These are phyloP conservation scores for Penicillium oxalicum DNA, from an alignment of 2,329 filamentous ascomycete genomes.

Conservation along the genomic window DNA sequence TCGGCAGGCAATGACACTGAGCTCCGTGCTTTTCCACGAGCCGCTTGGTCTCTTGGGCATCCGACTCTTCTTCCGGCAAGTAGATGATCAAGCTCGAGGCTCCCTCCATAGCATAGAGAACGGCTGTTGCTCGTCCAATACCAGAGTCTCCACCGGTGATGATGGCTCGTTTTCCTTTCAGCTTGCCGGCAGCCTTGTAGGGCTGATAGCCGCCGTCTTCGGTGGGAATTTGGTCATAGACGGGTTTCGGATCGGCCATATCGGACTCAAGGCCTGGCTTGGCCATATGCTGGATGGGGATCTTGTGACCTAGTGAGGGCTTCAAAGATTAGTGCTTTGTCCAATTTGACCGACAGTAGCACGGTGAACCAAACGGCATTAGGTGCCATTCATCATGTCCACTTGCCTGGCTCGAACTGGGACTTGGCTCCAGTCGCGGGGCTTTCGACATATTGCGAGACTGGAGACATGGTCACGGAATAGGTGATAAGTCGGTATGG, in stretches of 20 bases:
- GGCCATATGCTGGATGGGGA: slow-evolving; percentile 49
- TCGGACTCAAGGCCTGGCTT: slow-evolving; percentile 50
- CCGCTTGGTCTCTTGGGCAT: slow-evolving; percentile 68
- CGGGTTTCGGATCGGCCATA: slow-evolving; percentile 53
- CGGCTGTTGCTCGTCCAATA: slow-evolving; percentile 68
- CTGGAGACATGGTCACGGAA: slow-evolving; percentile 10
- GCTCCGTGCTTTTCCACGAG: slow-evolving; percentile 61
- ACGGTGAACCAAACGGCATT: too few species aligned
- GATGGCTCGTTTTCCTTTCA: slow-evolving; percentile 66
- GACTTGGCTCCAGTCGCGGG: slow-evolving; percentile 23
- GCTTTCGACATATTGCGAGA: slow-evolving; percentile 13
- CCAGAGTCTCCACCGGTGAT: slow-evolving; percentile 78
- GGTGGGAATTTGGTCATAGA: slow-evolving; percentile 61
- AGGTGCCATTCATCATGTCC: too few species aligned
- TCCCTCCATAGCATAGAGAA: slow-evolving; percentile 76
- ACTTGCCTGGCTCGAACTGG: slow-evolving; percentile 31
- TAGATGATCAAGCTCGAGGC: slow-evolving; percentile 69
- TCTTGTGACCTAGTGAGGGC: slow-evolving; percentile 41
- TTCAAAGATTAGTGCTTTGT: not conserved
- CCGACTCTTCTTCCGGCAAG: slow-evolving; percentile 67
- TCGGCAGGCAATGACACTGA: slow-evolving; percentile 58
- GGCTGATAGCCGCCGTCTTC: slow-evolving; percentile 61
- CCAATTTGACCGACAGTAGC: too few species aligned
- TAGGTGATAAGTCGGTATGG: not conserved
- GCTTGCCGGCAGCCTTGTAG: slow-evolving; percentile 71